phyloP scores from a whole-genome alignment of 805 yeast species.

The Diddensiella santjacobensis region DNA sequence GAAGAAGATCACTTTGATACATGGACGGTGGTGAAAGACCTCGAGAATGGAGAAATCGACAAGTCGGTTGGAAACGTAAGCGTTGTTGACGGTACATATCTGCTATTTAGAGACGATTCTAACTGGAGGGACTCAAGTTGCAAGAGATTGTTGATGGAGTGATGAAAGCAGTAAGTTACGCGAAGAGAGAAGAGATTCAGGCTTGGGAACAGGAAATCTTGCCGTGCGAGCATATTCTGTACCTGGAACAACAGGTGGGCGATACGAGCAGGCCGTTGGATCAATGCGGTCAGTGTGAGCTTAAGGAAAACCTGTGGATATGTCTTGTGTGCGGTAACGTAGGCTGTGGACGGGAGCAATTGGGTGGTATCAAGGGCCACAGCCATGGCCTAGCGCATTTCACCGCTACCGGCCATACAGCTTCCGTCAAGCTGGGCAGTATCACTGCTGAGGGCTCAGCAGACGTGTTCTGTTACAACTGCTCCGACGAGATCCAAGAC shows the following conservation, averaged over 20 bases:
- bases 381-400: slow-evolving; percentile 83
- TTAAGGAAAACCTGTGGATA: slow-evolving; percentile 82
- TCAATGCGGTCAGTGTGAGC: slow-evolving; percentile 39
- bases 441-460: slow-evolving; percentile 67
- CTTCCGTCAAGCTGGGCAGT: slow-evolving; percentile 90
- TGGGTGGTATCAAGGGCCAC: slow-evolving; percentile 91
- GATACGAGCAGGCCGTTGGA: slow-evolving; percentile 32
- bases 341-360: slow-evolving; percentile 94
- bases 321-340: slow-evolving; percentile 87
- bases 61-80: slow-evolving; percentile 16
- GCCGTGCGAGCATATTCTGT: slow-evolving; percentile 72
- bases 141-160: slow-evolving; percentile 42
- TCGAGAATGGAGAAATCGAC: slow-evolving; percentile 30
- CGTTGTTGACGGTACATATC: too few relatives aligned
- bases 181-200: slow-evolving; percentile 63
- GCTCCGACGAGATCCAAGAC: slow-evolving; percentile 85
- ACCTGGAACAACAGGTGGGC: slow-evolving; percentile 53
- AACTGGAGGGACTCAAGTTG: too few relatives aligned
- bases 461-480: slow-evolving; percentile 83
- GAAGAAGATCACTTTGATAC: slow-evolving; percentile 63
- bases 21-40: slow-evolving; percentile 40
- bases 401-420: slow-evolving; percentile 58
- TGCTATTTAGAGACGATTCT: slow-evolving; percentile 31
- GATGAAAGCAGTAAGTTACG: slow-evolving; percentile 54
- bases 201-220: slow-evolving; percentile 89